Conservation (phyloP, 192 early-diverging fungal genomes). For the Paraglomus occultum region DNA sequence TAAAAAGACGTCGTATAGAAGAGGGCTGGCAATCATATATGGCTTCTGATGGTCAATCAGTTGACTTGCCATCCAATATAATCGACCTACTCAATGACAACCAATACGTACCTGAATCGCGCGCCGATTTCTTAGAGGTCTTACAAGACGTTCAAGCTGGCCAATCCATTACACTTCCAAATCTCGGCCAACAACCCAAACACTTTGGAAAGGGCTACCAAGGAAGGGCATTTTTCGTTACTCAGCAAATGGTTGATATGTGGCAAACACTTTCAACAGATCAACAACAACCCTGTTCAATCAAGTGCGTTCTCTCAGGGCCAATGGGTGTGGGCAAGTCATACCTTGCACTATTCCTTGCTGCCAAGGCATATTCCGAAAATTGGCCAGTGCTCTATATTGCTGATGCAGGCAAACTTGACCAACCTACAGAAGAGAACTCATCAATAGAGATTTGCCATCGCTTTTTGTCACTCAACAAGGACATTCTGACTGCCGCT, state of each 20-base stretch:
- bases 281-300: no score
- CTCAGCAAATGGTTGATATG: neutral
- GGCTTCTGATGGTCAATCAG: constrained; percentile 9
- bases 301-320: constrained; percentile 24
- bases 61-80: constrained; percentile 17
- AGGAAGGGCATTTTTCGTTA: neutral
- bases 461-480: constrained; percentile 32
- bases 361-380: constrained; percentile 32
- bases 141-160: neutral
- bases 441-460: constrained; percentile 6
- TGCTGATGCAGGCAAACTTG: constrained; percentile 32
- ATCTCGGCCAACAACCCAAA: constrained; percentile 19
- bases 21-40: constrained; percentile 15
- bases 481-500: constrained; percentile 37
- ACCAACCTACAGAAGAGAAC: neutral
- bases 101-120: constrained; percentile 2
- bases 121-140: neutral
- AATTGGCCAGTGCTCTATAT: constrained; percentile 34
- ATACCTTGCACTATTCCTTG: constrained; percentile 33
- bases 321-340: constrained; percentile 34
- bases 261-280: neutral
- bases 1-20: constrained; percentile 13
- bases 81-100: neutral
- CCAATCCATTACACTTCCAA: constrained; percentile 10
- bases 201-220: constrained; percentile 16